These are phyloP conservation scores for Nectriaceae sp. DNA, from an alignment of 2,329 filamentous ascomycete genomes.

Conservation along the genomic window DNA sequence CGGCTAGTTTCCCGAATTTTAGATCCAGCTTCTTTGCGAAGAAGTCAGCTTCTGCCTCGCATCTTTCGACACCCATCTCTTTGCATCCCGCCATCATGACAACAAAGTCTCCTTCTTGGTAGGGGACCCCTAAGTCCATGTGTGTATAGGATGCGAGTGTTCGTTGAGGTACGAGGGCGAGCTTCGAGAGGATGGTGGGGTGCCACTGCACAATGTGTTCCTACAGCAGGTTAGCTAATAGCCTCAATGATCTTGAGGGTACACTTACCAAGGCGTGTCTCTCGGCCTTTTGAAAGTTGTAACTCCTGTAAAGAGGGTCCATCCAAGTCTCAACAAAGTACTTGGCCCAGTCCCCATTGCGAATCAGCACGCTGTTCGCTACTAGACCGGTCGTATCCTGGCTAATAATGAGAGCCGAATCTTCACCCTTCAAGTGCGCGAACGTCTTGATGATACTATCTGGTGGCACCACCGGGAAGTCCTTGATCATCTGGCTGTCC, in stretches of 20 bases:
- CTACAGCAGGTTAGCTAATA: constrained; percentile 45
- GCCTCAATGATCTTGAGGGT: not conserved
- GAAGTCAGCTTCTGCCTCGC: constrained; percentile 67
- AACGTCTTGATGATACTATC: constrained; percentile 98
- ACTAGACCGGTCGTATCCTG: constrained; percentile 83
- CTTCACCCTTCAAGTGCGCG: constrained; percentile 71
- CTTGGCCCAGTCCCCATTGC: constrained; percentile 85
- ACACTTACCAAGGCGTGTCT: constrained; percentile 78
- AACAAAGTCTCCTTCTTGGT: constrained; percentile 82
- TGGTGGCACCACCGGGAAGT: constrained; percentile 85
- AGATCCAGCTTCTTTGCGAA: constrained; percentile 51
- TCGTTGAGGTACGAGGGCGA: constrained; percentile 87
- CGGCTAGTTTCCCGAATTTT: constrained; percentile 32
- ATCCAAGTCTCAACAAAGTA: constrained; percentile 97
- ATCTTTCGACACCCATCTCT: constrained; percentile 57
- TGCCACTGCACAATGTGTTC: constrained; percentile 96
- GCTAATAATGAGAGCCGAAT: constrained; percentile 79
- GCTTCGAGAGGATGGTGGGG: constrained; percentile 86
- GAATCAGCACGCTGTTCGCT: constrained; percentile 75
- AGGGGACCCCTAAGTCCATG: constrained; percentile 60
- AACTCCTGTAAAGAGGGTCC: constrained; percentile 87
- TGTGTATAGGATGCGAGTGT: constrained; percentile 77
- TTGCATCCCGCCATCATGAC: constrained; percentile 78
- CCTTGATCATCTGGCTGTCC: constrained; percentile 79
- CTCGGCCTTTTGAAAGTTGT: constrained; percentile 96